Base-by-base conservation (phyloP, 2,329 filamentous ascomycete species). In the Trichophaea hybrida region DNA sequence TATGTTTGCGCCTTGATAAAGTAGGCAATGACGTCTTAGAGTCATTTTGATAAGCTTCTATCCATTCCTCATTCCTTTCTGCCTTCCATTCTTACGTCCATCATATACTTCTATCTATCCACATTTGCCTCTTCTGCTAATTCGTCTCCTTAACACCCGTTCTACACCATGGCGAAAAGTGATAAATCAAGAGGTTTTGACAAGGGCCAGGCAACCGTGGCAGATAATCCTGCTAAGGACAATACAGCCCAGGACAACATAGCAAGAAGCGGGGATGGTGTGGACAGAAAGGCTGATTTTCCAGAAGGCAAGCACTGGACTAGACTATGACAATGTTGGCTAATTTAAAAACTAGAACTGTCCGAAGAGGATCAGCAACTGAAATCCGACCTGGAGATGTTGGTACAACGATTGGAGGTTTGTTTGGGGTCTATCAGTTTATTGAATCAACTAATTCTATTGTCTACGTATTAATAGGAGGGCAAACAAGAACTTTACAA, bases 311-410 rank as follows among this genome's bases (percentile, higher is more conserved):
- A 63, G 43, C 1, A 3, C 78, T 78, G 71, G 74, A 72, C 61
- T 62, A 10, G 48, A 8, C n/a, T 12, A 32, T 53, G 50, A 31
- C 6, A 8, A 69, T 57, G 74, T 74, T 63, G 72, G 60, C 67
- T 53, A 58, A 65, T 54, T 54, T 74, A 73, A 70, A 72, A 78
- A 76, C 91, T 97, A 75, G 93, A 98, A 75, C 84, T 98, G 68
- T 98, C 80, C 70, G 93, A 98, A 70, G 93, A 98, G 74, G 93
- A 98, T 67, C 90, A 97, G 75, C 90, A 97, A 77, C 82, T 98
- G 71, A 98, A 98, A 78, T 90, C 80, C 71, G 93, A 98, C 75
- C 83, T 98, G 64, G 93, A 98, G 67, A 94, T 97, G 90, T 81
- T 98, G 56, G 91, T 96, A 6, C 93, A 98, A 76, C 82, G 93